phyloP scores from a whole-genome alignment of 345 rosid species.

The Linum trigynum region DNA sequence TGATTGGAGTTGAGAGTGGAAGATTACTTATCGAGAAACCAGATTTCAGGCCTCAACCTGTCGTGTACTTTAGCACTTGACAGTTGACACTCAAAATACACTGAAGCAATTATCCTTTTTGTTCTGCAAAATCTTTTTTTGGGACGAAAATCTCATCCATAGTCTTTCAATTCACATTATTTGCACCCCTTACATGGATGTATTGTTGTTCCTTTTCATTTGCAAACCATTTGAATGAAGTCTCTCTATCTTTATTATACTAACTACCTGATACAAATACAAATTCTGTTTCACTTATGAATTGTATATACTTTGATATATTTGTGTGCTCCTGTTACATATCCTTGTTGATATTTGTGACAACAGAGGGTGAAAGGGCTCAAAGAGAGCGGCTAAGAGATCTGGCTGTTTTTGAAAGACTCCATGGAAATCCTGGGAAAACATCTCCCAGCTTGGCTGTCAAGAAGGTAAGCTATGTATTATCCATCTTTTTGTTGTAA shows the following conservation, averaged over 20 bases:
- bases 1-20: background rate
- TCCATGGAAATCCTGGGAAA: conserved; percentile 61
- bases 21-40: too few relatives aligned
- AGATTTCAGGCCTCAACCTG: too few relatives aligned
- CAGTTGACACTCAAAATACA: background rate
- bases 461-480: conserved; percentile 48
- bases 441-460: conserved; percentile 65
- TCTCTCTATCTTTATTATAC: background rate
- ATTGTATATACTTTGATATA: conserved; percentile 1
- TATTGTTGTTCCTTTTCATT: background rate
- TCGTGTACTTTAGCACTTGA: too few relatives aligned
- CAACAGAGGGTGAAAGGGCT: conserved; percentile 54
- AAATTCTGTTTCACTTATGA: background rate
- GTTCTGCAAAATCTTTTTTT: background rate
- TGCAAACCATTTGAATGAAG: background rate
- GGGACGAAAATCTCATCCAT: background rate
- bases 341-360: conserved; percentile 8
- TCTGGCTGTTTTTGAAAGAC: conserved; percentile 71
- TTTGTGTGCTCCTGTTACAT: background rate
- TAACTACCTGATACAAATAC: background rate
- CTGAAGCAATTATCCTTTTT: background rate
- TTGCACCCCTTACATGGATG: background rate
- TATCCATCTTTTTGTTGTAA: background rate
- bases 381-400: conserved; percentile 73
- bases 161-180: background rate